These are phyloP conservation scores for Orbilia javanica DNA, from an alignment of 2,329 filamentous ascomycete genomes.

Conservation along the genomic window DNA sequence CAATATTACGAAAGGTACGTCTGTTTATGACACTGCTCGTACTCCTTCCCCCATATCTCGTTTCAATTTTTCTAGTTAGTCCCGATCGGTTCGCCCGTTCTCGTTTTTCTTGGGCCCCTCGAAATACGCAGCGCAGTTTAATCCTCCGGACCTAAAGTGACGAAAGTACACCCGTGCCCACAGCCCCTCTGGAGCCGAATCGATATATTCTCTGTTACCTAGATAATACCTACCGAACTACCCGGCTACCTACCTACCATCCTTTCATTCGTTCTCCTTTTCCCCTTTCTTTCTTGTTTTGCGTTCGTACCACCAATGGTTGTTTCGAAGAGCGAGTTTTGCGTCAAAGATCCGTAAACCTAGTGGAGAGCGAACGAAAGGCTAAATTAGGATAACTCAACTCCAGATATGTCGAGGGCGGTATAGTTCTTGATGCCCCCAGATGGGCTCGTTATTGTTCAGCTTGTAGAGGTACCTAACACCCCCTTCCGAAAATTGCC, in stretches of 20 bases:
- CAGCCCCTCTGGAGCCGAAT: constrained; percentile 33
- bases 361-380: constrained; percentile 24
- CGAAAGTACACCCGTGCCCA: constrained; percentile 28
- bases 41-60: neutral
- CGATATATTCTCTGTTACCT: neutral
- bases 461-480: constrained; percentile 47
- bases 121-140: neutral
- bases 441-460: constrained; percentile 58
- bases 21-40: neutral
- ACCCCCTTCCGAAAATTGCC: neutral
- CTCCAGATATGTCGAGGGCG: constrained; percentile 53
- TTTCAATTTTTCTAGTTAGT: constrained; percentile 14
- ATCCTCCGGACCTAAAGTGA: constrained; percentile 48
- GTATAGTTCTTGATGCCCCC: constrained; percentile 51
- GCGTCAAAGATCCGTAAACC: constrained; percentile 12
- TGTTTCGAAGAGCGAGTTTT: constrained; percentile 32
- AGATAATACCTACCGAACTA: neutral
- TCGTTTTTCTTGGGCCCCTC: neutral
- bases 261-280: neutral
- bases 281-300: neutral
- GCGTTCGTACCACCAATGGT: neutral
- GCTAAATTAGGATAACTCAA: constrained; percentile 54
- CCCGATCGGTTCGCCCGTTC: constrained; percentile 33
- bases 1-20: constrained; percentile 56
- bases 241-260: neutral